These are phyloP conservation scores for Durotheca rogersii DNA, from an alignment of 495 filamentous ascomycete genomes.

Conservation along the genomic window DNA sequence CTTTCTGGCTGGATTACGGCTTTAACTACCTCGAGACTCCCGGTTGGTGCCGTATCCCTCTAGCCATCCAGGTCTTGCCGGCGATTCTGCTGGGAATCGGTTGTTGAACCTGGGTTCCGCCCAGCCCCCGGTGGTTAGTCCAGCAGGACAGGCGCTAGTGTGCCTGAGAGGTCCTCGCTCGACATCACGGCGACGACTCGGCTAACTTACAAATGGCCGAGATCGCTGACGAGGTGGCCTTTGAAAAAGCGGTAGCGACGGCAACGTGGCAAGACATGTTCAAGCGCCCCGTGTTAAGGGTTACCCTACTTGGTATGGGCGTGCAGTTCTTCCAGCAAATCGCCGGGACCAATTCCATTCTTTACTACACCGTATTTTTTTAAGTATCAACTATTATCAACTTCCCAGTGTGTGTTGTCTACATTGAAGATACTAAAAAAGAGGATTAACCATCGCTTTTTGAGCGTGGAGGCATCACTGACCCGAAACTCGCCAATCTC, in stretches of 20 bases:
- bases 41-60: constrained; percentile 55
- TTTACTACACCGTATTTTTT: constrained; percentile 32
- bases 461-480: constrained; percentile 27
- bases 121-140: constrained; percentile 57
- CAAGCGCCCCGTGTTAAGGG: constrained; percentile 31
- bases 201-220: constrained; percentile 52
- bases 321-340: constrained; percentile 32
- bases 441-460: constrained; percentile 23
- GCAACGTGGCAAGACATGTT: constrained; percentile 29
- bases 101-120: constrained; percentile 52
- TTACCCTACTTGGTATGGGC: constrained; percentile 30
- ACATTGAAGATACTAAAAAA: not conserved
- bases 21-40: constrained; percentile 38
- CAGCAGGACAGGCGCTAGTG: constrained; percentile 49
- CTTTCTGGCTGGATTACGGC: constrained; percentile 52
- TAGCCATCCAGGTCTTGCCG: constrained; percentile 51
- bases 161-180: constrained; percentile 47
- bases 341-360: constrained; percentile 32
- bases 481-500: constrained; percentile 27
- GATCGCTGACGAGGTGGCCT: constrained; percentile 27
- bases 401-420: not conserved
- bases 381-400: not conserved
- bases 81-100: constrained; percentile 43
- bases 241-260: constrained; percentile 29
- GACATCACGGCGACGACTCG: constrained; percentile 47